Conservation (phyloP, 257 asterid species). For the Przewalskia tangutica region DNA sequence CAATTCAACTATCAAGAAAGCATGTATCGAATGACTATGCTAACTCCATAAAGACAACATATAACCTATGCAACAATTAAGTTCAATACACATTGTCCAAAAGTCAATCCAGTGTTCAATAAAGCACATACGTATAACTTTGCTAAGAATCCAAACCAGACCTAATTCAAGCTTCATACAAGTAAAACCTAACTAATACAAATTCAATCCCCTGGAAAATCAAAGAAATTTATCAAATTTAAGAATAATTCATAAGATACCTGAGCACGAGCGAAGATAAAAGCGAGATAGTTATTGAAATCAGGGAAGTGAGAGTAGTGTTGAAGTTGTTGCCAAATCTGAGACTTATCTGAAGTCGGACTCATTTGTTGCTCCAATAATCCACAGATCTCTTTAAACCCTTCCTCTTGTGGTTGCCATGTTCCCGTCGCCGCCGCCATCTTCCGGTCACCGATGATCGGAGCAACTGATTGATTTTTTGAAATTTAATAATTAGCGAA, state of each 20-base stretch:
- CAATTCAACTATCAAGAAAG: neutral
- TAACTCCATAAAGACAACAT: neutral
- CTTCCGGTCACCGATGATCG: neutral
- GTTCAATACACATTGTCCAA: slow-evolving; percentile 5
- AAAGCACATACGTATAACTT: too few relatives aligned
- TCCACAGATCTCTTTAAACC: slow-evolving; percentile 91
- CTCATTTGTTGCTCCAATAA: slow-evolving; percentile 87
- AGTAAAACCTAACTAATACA: neutral
- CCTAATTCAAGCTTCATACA: neutral
- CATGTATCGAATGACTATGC: neutral
- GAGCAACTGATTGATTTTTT: neutral
- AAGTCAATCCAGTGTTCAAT: neutral
- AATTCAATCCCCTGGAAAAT: neutral
- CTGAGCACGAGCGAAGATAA: slow-evolving; percentile 82
- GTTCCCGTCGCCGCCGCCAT: slow-evolving; percentile 27
- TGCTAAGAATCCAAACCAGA: too few relatives aligned
- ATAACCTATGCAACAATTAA: neutral
- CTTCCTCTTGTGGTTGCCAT: slow-evolving; percentile 89
- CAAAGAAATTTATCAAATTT: neutral
- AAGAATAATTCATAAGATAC: slow-evolving; percentile 11
- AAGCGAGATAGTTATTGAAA: slow-evolving; percentile 90
- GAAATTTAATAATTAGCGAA: neutral
- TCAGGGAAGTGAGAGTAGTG: slow-evolving; percentile 91
- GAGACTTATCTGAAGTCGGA: slow-evolving; percentile 67
- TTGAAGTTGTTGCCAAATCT: slow-evolving; percentile 78